Percentiles rank a stretch among this genome's conserved stretches.
Evolutionary conservation across 192 early-diverging fungal genomes (phyloP).

Genomic region (Backusella macrospora): DNA sequence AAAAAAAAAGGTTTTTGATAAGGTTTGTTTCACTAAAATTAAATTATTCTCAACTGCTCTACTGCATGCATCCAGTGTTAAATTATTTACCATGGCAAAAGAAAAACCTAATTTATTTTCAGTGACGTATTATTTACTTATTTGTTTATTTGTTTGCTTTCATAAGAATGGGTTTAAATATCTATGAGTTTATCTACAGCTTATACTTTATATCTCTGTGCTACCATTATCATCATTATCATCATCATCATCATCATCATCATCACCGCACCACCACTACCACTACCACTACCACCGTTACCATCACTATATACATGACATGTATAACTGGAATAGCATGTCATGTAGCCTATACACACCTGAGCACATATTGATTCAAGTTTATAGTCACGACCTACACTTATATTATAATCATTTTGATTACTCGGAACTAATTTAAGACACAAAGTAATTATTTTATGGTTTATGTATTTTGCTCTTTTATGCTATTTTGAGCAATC

Average conservation of each 20-base stretch:
- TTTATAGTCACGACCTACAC: no score
- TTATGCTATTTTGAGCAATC: no score
- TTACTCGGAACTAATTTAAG: background rate
- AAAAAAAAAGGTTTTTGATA: background rate
- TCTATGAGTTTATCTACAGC: background rate
- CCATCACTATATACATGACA: no score
- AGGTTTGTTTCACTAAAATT: background rate
- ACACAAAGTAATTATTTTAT: no score
- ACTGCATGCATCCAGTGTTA: background rate
- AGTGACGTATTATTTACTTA: background rate
- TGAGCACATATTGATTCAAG: no score
- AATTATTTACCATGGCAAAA: background rate
- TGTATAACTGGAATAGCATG: no score
- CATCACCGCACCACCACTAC: no score
- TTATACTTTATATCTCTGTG: background rate
- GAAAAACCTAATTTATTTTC: background rate
- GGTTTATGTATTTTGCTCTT: no score
- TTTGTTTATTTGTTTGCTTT: slow-evolving; percentile 2
- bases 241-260: no score
- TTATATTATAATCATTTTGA: background rate
- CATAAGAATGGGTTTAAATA: background rate
- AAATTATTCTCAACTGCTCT: background rate
- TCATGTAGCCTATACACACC: no score
- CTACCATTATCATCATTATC: no score
- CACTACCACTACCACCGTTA: no score